These are phyloP conservation scores for Lagenidium giganteum DNA, from an alignment of 352 stramenopile species.

Conservation along the genomic window DNA sequence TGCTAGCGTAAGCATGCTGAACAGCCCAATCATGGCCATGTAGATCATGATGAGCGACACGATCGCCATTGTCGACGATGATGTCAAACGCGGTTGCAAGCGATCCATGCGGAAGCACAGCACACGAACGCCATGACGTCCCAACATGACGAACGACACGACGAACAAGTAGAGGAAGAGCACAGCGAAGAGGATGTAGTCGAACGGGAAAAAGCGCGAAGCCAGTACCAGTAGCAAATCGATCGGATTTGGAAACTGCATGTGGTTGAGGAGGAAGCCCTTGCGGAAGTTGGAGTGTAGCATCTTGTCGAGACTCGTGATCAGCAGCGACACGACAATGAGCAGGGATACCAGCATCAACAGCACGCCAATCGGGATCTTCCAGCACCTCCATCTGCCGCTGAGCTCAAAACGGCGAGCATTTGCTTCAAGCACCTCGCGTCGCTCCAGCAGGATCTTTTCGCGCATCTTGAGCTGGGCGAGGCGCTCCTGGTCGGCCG, in stretches of 20 bases:
- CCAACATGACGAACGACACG: conserved; percentile 67
- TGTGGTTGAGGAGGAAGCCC: conserved; percentile 67
- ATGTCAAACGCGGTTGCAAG: conserved; percentile 68
- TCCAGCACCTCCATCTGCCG: conserved; percentile 47
- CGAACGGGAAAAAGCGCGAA: conserved; percentile 71
- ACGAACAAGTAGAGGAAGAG: conserved; percentile 79
- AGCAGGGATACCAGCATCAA: conserved; percentile 63
- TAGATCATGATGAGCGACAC: conserved; percentile 78
- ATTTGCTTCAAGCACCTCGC: conserved; percentile 62
- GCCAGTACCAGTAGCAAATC: conserved; percentile 68
- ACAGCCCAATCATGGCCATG: conserved; percentile 76
- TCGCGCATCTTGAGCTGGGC: conserved; percentile 68
- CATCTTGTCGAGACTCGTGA: conserved; percentile 81
- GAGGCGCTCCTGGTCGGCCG: conserved; percentile 63
- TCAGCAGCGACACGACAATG: conserved; percentile 62
- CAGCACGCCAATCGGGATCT: conserved; percentile 58
- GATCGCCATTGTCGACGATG: conserved; percentile 71
- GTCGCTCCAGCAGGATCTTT: conserved; percentile 58
- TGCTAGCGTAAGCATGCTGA: conserved; percentile 73
- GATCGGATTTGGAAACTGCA: conserved; percentile 66
- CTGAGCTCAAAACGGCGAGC: conserved; percentile 44
- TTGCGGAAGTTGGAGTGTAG: conserved; percentile 60
- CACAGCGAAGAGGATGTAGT: conserved; percentile 78
- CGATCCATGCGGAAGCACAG: conserved; percentile 72
- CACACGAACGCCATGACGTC: conserved; percentile 72